phyloP scores from a whole-genome alignment of 495 filamentous ascomycete genomes.

The Pseudoneurospora amorphoporcata region DNA sequence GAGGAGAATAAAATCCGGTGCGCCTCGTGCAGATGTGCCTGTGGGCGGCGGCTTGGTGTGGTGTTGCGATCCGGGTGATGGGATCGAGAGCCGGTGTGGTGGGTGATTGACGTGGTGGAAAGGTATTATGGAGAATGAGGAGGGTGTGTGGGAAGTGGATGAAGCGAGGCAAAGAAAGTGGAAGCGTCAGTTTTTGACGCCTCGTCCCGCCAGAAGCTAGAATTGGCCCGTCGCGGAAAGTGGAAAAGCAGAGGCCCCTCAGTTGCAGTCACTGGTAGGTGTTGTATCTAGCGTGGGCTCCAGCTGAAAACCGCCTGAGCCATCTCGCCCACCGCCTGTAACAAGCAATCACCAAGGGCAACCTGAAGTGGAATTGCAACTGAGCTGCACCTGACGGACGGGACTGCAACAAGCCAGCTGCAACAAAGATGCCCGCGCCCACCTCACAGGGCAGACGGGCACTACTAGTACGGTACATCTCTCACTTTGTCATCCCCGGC shows the following conservation, averaged over 20 bases:
- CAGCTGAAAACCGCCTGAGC: not conserved
- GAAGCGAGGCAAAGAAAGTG: slow-evolving; percentile 14
- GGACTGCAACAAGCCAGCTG: not conserved
- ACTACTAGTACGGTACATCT: not conserved
- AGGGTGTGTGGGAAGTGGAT: slow-evolving; percentile 11
- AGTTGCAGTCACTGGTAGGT: not conserved
- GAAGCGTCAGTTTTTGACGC: slow-evolving; percentile 22
- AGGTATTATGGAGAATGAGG: slow-evolving; percentile 6
- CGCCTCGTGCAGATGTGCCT: not conserved
- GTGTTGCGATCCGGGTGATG: slow-evolving; percentile 24
- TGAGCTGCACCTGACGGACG: not conserved
- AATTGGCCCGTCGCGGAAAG: slow-evolving; percentile 18
- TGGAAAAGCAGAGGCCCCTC: slow-evolving; percentile 10
- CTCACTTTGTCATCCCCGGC: not conserved
- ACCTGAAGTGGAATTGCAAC: not conserved
- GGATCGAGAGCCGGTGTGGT: slow-evolving; percentile 17
- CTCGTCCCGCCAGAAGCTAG: slow-evolving; percentile 10
- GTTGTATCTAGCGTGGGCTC: not conserved
- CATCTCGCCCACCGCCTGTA: not conserved
- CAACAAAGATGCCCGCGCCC: not conserved
- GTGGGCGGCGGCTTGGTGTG: slow-evolving; percentile 16
- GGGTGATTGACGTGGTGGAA: slow-evolving; percentile 14
- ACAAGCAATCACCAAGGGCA: not conserved
- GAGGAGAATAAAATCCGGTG: slow-evolving; percentile 8
- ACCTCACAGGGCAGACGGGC: not conserved